Evolutionary conservation across 345 rosid species (phyloP).

Genomic region (Physaria fendleri): DNA sequence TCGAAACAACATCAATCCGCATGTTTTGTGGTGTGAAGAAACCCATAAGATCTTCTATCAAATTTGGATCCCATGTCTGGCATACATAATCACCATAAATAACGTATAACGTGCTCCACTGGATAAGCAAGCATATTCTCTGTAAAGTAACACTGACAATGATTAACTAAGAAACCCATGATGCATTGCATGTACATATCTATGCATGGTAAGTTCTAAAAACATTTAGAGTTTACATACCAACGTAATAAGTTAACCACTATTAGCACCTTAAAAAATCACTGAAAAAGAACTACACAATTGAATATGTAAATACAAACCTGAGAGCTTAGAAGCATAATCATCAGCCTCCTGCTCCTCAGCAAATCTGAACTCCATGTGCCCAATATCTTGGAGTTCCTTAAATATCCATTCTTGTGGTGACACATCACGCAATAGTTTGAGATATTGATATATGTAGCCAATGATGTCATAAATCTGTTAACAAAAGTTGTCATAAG

Average conservation of each 20-base stretch:
- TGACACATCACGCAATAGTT: conserved; percentile 54
- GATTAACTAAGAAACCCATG: conserved; percentile 4
- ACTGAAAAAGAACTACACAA: conserved; percentile 6
- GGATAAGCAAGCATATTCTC: conserved; percentile 83
- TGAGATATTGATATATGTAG: conserved; percentile 81
- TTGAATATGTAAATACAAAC: conserved; percentile 33
- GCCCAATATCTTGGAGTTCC: conserved; percentile 92
- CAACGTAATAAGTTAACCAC: conserved; percentile 4
- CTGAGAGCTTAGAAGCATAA: conserved; percentile 95
- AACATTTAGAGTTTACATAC: conserved; percentile 1
- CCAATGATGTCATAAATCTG: conserved; percentile 84
- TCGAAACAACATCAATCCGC: conserved; percentile 93
- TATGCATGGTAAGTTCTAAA: neutral
- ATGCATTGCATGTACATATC: neutral
- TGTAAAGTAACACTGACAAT: conserved; percentile 31
- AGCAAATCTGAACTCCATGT: conserved; percentile 87
- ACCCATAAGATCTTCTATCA: conserved; percentile 49
- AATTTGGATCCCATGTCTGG: conserved; percentile 81
- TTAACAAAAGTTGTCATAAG: conserved; percentile 1
- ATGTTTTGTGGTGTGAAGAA: conserved; percentile 79
- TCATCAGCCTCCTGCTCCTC: conserved; percentile 97
- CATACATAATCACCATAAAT: conserved; percentile 77
- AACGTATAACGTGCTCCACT: conserved; percentile 72
- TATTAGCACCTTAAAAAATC: neutral
- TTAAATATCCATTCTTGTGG: conserved; percentile 98